Evolutionary conservation across 2,329 filamentous ascomycete species (phyloP).

Genomic region (Immersiporthe knoxdaviesiana): DNA sequence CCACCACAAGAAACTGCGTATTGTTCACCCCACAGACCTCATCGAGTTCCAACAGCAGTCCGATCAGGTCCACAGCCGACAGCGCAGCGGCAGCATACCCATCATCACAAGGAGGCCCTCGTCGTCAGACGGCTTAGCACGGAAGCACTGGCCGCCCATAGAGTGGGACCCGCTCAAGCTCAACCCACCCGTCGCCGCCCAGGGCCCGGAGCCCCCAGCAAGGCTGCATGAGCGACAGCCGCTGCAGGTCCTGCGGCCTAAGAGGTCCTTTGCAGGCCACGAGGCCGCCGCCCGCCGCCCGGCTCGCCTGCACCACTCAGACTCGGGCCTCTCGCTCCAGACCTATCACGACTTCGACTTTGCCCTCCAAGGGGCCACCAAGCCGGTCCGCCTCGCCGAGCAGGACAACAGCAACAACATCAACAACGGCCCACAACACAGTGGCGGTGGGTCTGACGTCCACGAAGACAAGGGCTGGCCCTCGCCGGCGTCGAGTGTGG

Average conservation of each 20-base stretch:
- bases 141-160: constrained; percentile 32
- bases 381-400: constrained; percentile 18
- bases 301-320: constrained; percentile 27
- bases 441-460: constrained; percentile 10
- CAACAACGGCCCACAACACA: background rate
- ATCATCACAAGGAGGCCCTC: background rate
- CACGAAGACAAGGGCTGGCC: constrained; percentile 24
- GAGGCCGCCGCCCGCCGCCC: constrained; percentile 7
- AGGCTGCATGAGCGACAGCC: constrained; percentile 24
- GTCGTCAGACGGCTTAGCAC: constrained; percentile 12
- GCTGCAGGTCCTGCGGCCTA: constrained; percentile 14
- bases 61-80: constrained; percentile 14
- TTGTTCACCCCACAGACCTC: constrained; percentile 19
- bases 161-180: constrained; percentile 42
- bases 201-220: constrained; percentile 14
- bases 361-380: constrained; percentile 34
- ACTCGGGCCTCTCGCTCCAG: constrained; percentile 32
- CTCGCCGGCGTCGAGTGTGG: constrained; percentile 29
- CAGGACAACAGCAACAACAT: constrained; percentile 7
- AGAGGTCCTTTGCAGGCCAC: constrained; percentile 21
- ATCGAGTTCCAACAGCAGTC: constrained; percentile 14
- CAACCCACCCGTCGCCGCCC: constrained; percentile 35
- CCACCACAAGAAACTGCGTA: constrained; percentile 28
- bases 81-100: constrained; percentile 25
- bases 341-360: constrained; percentile 42